These are phyloP conservation scores for Gastrolobium villosum DNA, from an alignment of 306 rosid genomes.

Conservation along the genomic window DNA sequence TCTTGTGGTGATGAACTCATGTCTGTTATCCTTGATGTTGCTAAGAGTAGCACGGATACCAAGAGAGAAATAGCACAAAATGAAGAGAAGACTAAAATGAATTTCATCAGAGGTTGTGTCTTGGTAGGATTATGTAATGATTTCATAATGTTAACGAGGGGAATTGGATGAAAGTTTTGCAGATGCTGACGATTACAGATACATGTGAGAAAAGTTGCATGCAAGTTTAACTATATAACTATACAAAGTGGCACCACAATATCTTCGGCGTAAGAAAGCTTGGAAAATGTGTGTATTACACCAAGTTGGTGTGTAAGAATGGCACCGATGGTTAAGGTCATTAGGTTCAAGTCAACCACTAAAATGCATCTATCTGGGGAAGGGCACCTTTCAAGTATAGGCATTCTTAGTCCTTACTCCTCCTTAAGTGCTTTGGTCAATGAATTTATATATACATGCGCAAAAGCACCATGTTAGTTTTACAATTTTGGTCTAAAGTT, in stretches of 20 bases:
- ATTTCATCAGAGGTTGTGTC: slow-evolving; percentile 46
- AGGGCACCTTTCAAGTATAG: background rate
- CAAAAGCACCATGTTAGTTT: too few relatives aligned
- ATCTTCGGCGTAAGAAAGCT: slow-evolving; percentile 39
- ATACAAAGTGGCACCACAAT: slow-evolving; percentile 28
- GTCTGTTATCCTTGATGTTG: slow-evolving; percentile 36
- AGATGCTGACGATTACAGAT: background rate
- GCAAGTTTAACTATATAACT: background rate
- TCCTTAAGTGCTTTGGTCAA: slow-evolving; percentile 3
- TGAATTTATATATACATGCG: background rate
- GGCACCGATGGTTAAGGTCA: background rate
- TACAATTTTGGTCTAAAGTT: too few relatives aligned
- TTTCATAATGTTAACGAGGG: slow-evolving; percentile 60
- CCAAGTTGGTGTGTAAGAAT: background rate
- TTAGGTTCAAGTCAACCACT: background rate
- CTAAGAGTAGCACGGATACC: slow-evolving; percentile 49
- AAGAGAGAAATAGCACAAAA: slow-evolving; percentile 56
- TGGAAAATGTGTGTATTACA: slow-evolving; percentile 3
- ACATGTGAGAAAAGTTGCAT: background rate
- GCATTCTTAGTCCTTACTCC: slow-evolving; percentile 5
- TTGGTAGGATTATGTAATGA: slow-evolving; percentile 45
- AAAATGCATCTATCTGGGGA: background rate
- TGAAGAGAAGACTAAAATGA: slow-evolving; percentile 59
- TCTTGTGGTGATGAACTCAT: slow-evolving; percentile 2
- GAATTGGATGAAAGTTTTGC: background rate